Base-by-base conservation (phyloP, 2,329 filamentous ascomycete species). In the Cadophora luteo-olivacea region DNA sequence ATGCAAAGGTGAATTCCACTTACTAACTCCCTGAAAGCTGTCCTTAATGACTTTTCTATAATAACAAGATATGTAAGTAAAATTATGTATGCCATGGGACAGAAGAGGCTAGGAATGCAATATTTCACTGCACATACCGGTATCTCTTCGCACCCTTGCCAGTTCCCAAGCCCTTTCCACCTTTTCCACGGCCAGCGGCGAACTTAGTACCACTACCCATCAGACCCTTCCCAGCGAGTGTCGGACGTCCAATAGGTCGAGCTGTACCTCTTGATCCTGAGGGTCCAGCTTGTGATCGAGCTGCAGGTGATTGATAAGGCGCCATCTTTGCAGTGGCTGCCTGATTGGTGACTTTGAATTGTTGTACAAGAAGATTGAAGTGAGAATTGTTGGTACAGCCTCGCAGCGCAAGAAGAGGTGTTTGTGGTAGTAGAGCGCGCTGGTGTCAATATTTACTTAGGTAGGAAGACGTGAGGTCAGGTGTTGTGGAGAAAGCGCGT, bases 11-110 rank as follows among this genome's bases (percentile, higher is more conserved):
- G 14, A 29, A n/a, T 29, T 60, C 4, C 61, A 81, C 84, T 73
- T 80, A 85, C 85, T 87, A 22, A 88, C 82, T 0, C 84, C 86
- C 0, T 74, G 64, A 9, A 88, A 83, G 0, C 76, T 81, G 48
- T 88, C 86, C 19, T 78, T 81, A 0, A 82, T 38, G 0, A 87
- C 76, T 68, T 87, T 88, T 0, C 86, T 85, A 64, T 24, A 25
- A 1, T 14, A 36, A 62, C 19, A 12, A 25, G 8, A 22, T 19
- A 22, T 49, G 22, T 69, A 29, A 73, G 65, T 24, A 48, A 32
- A 36, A 6, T 33, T 25, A 16, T 6, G 19, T 11, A 16, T 16
- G 24, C n/a, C 29, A 38, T 49, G 29, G 16, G 45, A 32, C 36
- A 33, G 5, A 41, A 14, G n/a, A n/a, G n/a, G n/a, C n/a, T n/a